phyloP scores from a whole-genome alignment of 306 rosid species.

The Dalbergia cultrata region DNA sequence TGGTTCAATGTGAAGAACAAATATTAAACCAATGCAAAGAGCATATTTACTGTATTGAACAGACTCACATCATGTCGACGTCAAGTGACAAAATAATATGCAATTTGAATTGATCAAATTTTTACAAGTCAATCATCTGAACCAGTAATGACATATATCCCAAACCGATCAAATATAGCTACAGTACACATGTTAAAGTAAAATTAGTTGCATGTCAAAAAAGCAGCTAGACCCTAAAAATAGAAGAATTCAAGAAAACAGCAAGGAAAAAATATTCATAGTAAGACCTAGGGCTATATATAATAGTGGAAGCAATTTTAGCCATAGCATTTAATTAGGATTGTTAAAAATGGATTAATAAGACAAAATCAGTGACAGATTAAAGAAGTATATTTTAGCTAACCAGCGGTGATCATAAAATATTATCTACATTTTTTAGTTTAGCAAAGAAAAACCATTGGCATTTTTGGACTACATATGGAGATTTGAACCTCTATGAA shows the following conservation, averaged over 20 bases:
- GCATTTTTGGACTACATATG: neutral
- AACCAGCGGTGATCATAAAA: neutral
- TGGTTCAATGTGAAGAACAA: slow-evolving; percentile 40
- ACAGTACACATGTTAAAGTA: slow-evolving; percentile 53
- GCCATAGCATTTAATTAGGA: neutral
- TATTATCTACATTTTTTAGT: neutral
- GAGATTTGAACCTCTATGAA: neutral
- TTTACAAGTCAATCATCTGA: slow-evolving; percentile 99
- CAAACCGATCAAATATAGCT: slow-evolving; percentile 94
- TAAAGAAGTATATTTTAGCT: slow-evolving; percentile 21
- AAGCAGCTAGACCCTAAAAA: slow-evolving; percentile 39
- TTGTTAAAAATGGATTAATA: slow-evolving; percentile 1
- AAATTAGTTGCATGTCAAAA: slow-evolving; percentile 46
- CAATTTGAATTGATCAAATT: slow-evolving; percentile 98
- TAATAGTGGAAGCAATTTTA: no score
- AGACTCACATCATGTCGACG: slow-evolving; percentile 96
- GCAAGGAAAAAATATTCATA: slow-evolving; percentile 11
- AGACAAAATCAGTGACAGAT: slow-evolving; percentile 25
- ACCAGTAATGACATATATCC: slow-evolving; percentile 94
- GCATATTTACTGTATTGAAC: slow-evolving; percentile 34
- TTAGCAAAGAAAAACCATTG: slow-evolving; percentile 27
- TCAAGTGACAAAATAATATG: slow-evolving; percentile 96
- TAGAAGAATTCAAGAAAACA: slow-evolving; percentile 28
- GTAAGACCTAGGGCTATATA: slow-evolving; percentile 16
- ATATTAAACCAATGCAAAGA: slow-evolving; percentile 24